Evolutionary conservation across 768 basidiomycete genomes (phyloP), one percentile per base, ranked within the genome.

Genomic region (Mycena capillaripes): DNA sequence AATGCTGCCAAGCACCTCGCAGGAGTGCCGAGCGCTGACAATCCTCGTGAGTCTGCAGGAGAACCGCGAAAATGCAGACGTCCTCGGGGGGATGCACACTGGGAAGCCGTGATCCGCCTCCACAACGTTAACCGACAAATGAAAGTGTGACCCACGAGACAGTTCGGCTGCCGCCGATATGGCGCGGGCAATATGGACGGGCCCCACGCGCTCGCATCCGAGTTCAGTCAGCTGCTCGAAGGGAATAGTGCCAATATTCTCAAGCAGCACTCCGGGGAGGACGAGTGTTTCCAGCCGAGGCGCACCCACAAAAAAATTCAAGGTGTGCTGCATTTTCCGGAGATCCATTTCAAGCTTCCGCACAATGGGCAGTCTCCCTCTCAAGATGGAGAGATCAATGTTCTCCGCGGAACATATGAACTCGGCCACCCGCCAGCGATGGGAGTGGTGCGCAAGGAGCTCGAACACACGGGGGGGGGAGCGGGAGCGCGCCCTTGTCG

Each of bases 331-430:
- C 27, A 36, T 60, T 12, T 17, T 4, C n/a, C 14, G 40, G 25
- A 60, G 42, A 14, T 60, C 4, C 25, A 60, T 11, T 17, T 60
- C 59, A 23, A 60, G 59, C 27, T 21, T 60, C 40, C 44, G 59
- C 9, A 60, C 23, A 44, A 23, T 6, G 4, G 42, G 40, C 59
- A 60, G 27, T 29, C 59, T 25, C 2, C 59, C 59, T 21, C 29
- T 60, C 40, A 60, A 44, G 14, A 60, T 21, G 59, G 59, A 44
- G 59, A 60, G 59, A 44, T 60, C 59, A 10, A 60, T 11, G 59
- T 40, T 44, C 40, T 29, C 59, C 59, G 29, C 44, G 59, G 10
- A 42, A 60, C 59, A 60, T 23, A 3, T 19, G 40, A 60, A 60
- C 16, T 60, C 27, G 59, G 40, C 59, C 17, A 40, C 27, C 10